Conservation (phyloP, 495 filamentous ascomycete species). For the Entonaema liquescens region DNA sequence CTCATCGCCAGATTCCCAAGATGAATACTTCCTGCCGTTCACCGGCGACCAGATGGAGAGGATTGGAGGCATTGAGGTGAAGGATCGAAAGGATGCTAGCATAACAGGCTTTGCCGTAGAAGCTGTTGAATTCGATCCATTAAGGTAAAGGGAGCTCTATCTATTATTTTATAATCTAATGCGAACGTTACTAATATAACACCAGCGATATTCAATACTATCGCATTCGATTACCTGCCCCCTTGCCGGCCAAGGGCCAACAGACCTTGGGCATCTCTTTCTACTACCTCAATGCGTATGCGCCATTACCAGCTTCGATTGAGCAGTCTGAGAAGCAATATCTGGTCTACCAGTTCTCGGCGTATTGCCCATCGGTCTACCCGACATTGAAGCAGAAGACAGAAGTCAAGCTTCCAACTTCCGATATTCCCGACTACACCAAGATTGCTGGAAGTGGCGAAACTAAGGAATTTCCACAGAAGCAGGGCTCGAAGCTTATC, state of each 20-base stretch:
- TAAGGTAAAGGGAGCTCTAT: slow-evolving; percentile 58
- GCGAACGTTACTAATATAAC: slow-evolving; percentile 19
- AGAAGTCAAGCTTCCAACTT: slow-evolving; percentile 86
- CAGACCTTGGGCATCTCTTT: slow-evolving; percentile 88
- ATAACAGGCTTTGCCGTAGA: slow-evolving; percentile 73
- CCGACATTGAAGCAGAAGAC: slow-evolving; percentile 91
- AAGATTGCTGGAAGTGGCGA: slow-evolving; percentile 70
- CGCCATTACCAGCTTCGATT: slow-evolving; percentile 82
- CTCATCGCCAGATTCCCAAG: slow-evolving; percentile 72
- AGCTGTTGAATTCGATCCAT: slow-evolving; percentile 67
- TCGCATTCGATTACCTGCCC: slow-evolving; percentile 75
- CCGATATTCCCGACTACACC: slow-evolving; percentile 85
- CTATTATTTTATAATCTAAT: slow-evolving; percentile 1
- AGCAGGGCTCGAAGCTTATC: slow-evolving; percentile 83
- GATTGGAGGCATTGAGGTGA: slow-evolving; percentile 87
- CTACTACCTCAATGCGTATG: slow-evolving; percentile 75
- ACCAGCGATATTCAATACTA: slow-evolving; percentile 83
- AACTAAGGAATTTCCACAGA: slow-evolving; percentile 72
- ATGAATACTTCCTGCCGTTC: slow-evolving; percentile 90
- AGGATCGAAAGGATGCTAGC: slow-evolving; percentile 82
- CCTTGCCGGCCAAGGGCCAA: slow-evolving; percentile 77
- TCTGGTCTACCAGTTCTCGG: slow-evolving; percentile 82
- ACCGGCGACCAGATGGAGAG: slow-evolving; percentile 73
- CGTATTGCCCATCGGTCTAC: slow-evolving; percentile 84
- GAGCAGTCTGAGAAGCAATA: slow-evolving; percentile 84